Conservation (phyloP, 1,139 yeast genomes). For the Suhomyces atakaporum region DNA sequence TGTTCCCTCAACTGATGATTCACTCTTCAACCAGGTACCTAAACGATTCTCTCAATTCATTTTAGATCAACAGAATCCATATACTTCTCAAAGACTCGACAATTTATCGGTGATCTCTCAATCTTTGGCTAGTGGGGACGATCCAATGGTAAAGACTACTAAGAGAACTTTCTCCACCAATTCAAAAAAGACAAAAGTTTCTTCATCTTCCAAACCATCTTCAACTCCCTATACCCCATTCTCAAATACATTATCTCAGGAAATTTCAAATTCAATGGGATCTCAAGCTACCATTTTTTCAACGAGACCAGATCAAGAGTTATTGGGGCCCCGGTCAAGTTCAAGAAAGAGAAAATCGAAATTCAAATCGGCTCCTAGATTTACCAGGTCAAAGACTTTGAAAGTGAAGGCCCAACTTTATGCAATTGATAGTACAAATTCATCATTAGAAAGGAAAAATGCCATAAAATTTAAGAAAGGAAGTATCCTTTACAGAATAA, state of each 20-base stretch:
- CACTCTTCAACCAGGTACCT: conserved; percentile 38
- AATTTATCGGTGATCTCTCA: conserved; percentile 29
- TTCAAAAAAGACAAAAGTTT: conserved; percentile 9
- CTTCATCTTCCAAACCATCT: conserved; percentile 12
- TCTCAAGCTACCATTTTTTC: conserved; percentile 51
- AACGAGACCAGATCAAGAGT: conserved; percentile 28
- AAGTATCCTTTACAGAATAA: conserved; percentile 32
- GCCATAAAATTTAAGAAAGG: conserved; percentile 42
- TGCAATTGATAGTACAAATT: conserved; percentile 16
- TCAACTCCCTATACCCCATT: conserved; percentile 9
- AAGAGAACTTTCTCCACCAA: conserved; percentile 11
- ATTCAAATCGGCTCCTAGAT: conserved; percentile 5
- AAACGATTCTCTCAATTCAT: conserved; percentile 46
- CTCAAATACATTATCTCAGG: conserved; percentile 17
- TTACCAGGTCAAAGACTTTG: conserved; percentile 12
- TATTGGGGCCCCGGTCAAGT: conserved; percentile 1
- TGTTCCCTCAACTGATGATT: conserved; percentile 4
- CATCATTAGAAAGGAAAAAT: conserved; percentile 30
- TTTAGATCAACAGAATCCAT: conserved; percentile 38
- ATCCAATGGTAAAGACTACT: conserved; percentile 8
- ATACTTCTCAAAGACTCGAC: conserved; percentile 27
- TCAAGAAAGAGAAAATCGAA: conserved; percentile 5
- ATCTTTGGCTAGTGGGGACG: conserved; percentile 26
- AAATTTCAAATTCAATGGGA: conserved; percentile 43
- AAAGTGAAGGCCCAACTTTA: conserved; percentile 17